Evolutionary conservation across 2,329 filamentous ascomycete species (phyloP), one percentile per base, ranked within the genome.

Genomic region (Microthyrium microscopicum): DNA sequence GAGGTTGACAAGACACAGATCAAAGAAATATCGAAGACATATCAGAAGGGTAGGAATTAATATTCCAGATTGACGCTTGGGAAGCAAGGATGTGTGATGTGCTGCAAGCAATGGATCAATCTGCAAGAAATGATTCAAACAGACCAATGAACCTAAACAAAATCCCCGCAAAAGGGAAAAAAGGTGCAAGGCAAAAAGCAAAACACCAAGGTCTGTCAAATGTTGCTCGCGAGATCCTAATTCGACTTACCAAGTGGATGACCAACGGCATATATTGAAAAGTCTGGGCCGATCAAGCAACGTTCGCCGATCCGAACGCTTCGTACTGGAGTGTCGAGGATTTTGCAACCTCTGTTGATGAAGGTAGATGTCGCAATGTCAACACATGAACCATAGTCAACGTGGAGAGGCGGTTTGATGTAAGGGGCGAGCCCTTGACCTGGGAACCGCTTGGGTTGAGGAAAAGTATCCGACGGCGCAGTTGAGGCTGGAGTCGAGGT

Each of bases 361-460:
- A 38, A 38, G 4, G 36, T 35, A 3, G 31, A 15, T 5, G 24
- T 13, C 19, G 24, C 36, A 13, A 38, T 31, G 18, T 19, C n/a
- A n/a, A 38, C n/a, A n/a, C 26, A 29, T 3, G 33, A 36, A 8
- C 36, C 36, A 20, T 38, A 38, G 26, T 38, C 36, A 22, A 34
- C 30, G 13, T 17, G 31, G 5, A 36, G 15, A 7, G 36, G 32
- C 20, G 36, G 26, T 26, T 38, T 38, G 32, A 38, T 27, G 26
- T 38, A 38, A 25, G 36, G 36, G 4, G 20, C 36, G n/a, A n/a
- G n/a, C n/a, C n/a, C n/a, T 26, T 24, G 9, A 30, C 36, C 3
- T 15, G 15, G 19, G 31, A 34, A 15, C 9, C 9, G 9, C 9
- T 12, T 9, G 11, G 11, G 9, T 17, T 9, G 11, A 17, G 27